These are phyloP conservation scores for Fomitopsis pinicola DNA, from an alignment of 1,284 basidiomycete genomes.

Conservation along the genomic window DNA sequence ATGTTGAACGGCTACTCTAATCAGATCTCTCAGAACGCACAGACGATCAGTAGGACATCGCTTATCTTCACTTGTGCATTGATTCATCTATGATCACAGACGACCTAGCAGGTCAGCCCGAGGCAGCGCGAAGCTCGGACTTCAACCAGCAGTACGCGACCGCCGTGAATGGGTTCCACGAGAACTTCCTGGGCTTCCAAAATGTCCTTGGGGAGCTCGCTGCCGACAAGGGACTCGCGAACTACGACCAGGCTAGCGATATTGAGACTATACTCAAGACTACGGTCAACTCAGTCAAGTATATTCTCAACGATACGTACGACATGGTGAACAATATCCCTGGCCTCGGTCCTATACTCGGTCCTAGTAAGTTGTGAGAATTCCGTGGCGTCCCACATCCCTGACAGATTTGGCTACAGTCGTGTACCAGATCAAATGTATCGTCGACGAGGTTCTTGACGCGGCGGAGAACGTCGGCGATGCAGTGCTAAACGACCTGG, in stretches of 20 bases:
- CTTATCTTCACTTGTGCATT: neutral
- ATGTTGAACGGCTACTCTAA: conserved; percentile 22
- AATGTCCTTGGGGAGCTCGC: conserved; percentile 31
- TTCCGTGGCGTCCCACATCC: neutral
- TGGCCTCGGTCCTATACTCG: conserved; percentile 44
- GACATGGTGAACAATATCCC: conserved; percentile 36
- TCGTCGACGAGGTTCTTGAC: conserved; percentile 42
- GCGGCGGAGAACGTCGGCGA: conserved; percentile 46
- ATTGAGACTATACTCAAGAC: conserved; percentile 49
- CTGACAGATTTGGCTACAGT: conserved; percentile 25
- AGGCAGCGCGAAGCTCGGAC: conserved; percentile 15
- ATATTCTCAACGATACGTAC: conserved; percentile 30
- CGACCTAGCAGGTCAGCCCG: conserved; percentile 6
- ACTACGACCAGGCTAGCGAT: conserved; percentile 42
- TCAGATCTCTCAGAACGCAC: conserved; percentile 18
- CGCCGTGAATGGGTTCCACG: conserved; percentile 36
- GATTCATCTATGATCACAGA: conserved; percentile 1
- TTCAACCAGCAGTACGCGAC: conserved; percentile 35
- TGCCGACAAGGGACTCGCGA: conserved; percentile 46
- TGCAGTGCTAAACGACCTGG: conserved; percentile 38
- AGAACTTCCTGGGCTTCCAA: conserved; percentile 35
- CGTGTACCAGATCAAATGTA: conserved; percentile 46
- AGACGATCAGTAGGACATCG: conserved; percentile 23
- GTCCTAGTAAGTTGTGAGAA: conserved; percentile 41
- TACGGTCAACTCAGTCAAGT: conserved; percentile 44